Percentiles rank a stretch among this genome's conserved stretches.
phyloP scores from a whole-genome alignment of 495 filamentous ascomycete genomes.

The Penicillium cataractarum region DNA sequence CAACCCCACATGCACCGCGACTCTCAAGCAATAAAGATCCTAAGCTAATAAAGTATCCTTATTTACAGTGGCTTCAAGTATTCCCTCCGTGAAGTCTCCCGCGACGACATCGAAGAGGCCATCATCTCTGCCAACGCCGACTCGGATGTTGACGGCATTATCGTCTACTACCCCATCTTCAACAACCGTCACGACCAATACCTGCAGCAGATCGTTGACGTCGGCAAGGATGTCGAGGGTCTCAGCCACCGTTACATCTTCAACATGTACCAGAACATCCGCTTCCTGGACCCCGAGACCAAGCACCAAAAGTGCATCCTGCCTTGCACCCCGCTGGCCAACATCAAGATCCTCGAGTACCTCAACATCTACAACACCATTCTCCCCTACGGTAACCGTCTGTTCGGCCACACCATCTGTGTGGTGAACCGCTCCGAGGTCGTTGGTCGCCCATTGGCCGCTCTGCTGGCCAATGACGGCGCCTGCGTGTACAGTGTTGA shows the following conservation, averaged over 20 bases:
- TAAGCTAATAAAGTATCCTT: background rate
- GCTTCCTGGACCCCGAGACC: slow-evolving; percentile 78
- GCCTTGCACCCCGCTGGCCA: slow-evolving; percentile 92
- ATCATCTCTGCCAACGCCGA: slow-evolving; percentile 84
- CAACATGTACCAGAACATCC: slow-evolving; percentile 99
- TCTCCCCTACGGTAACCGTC: slow-evolving; percentile 86
- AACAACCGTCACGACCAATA: slow-evolving; percentile 85
- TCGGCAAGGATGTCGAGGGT: slow-evolving; percentile 93
- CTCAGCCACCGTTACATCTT: slow-evolving; percentile 92
- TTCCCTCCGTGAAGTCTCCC: slow-evolving; percentile 77
- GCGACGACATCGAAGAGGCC: slow-evolving; percentile 84
- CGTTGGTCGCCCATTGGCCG: slow-evolving; percentile 91
- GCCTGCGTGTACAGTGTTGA: slow-evolving; percentile 95
- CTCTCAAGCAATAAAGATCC: background rate
- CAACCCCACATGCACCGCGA: background rate
- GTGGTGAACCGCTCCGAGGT: slow-evolving; percentile 96
- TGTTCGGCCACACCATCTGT: slow-evolving; percentile 89
- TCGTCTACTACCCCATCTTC: slow-evolving; percentile 99
- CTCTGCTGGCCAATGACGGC: slow-evolving; percentile 92
- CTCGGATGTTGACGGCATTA: slow-evolving; percentile 80
- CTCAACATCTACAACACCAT: slow-evolving; percentile 96
- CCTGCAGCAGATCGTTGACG: slow-evolving; percentile 89
- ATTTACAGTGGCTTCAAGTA: slow-evolving; percentile 80
- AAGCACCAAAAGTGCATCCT: slow-evolving; percentile 87
- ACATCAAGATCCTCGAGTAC: slow-evolving; percentile 95